phyloP scores from a whole-genome alignment of 192 early-diverging fungal genomes.

The Geranomyces variabilis region DNA sequence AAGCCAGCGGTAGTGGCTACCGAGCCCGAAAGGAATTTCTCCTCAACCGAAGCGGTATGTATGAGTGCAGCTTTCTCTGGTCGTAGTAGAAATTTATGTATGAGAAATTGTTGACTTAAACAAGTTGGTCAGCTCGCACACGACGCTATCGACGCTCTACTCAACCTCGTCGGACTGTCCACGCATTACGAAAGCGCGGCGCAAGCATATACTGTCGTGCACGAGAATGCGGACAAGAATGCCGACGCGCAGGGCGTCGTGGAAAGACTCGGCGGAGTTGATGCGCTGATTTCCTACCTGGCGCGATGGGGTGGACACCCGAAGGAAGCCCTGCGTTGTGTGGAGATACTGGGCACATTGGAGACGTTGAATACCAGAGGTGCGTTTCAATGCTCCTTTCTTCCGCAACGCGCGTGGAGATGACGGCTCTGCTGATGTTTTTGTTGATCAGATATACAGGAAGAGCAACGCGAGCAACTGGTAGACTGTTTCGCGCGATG shows the following conservation, averaged over 20 bases:
- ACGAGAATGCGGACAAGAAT: slow-evolving; percentile 3
- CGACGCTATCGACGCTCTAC: slow-evolving; percentile 10
- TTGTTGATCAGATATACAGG: not conserved
- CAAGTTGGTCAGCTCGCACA: slow-evolving; percentile 1
- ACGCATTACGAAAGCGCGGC: slow-evolving; percentile 22
- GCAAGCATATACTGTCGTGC: slow-evolving; percentile 17
- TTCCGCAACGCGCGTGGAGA: not conserved
- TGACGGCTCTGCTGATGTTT: not conserved
- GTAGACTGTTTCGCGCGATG: slow-evolving; percentile 25
- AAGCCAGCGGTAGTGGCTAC: no score
- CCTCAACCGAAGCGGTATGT: not conserved
- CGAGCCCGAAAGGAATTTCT: not conserved
- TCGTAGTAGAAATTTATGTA: not conserved
- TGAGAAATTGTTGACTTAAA: not conserved
- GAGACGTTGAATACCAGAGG: not conserved
- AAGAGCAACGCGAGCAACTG: slow-evolving; percentile 1
- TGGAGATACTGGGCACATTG: not conserved
- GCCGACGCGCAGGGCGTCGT: not conserved
- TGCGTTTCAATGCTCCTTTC: no score
- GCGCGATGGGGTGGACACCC: slow-evolving; percentile 5
- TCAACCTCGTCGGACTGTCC: slow-evolving; percentile 21
- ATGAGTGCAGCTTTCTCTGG: not conserved
- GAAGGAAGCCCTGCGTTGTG: not conserved
- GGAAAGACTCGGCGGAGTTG: slow-evolving; percentile 10
- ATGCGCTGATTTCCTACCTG: slow-evolving; percentile 21